phyloP scores from a whole-genome alignment of 768 basidiomycete genomes.

The Cytidiella melzeri region DNA sequence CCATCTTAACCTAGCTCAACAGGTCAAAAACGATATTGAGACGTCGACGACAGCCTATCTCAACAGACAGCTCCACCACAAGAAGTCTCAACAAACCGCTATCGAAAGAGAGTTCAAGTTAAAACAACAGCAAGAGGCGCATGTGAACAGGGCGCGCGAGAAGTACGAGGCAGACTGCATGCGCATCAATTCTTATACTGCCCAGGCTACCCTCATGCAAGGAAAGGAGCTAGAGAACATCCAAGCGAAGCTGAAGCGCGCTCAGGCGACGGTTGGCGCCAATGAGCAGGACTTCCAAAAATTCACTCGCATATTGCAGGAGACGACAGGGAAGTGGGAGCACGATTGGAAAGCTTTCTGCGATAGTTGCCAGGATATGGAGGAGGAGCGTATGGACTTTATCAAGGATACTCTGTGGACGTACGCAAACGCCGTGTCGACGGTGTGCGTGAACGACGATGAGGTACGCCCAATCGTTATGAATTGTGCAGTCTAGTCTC shows the following conservation, averaged over 20 bases:
- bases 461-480: conserved; percentile 60
- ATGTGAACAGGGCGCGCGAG: conserved; percentile 85
- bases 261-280: conserved; percentile 80
- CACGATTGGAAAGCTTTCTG: conserved; percentile 91
- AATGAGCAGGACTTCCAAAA: conserved; percentile 94
- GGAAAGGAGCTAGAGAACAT: conserved; percentile 93
- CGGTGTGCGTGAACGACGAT: conserved; percentile 92
- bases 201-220: conserved; percentile 85
- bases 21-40: conserved; percentile 75
- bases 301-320: conserved; percentile 72
- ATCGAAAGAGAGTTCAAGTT: conserved; percentile 91
- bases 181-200: conserved; percentile 90
- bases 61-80: conserved; percentile 60
- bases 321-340: conserved; percentile 85
- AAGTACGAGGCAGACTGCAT: conserved; percentile 92
- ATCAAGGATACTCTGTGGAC: conserved; percentile 95
- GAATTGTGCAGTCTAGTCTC: neutral
- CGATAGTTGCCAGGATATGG: conserved; percentile 92
- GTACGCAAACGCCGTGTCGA: conserved; percentile 94
- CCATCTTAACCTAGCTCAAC: conserved; percentile 69
- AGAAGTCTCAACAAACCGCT: conserved; percentile 61
- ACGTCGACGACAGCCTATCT: conserved; percentile 53
- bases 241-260: conserved; percentile 78
- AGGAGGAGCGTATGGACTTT: conserved; percentile 91
- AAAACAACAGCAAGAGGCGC: conserved; percentile 80